Base-by-base conservation (phyloP, 2,329 filamentous ascomycete genomes). In the Scortechinia acanthostroma region DNA sequence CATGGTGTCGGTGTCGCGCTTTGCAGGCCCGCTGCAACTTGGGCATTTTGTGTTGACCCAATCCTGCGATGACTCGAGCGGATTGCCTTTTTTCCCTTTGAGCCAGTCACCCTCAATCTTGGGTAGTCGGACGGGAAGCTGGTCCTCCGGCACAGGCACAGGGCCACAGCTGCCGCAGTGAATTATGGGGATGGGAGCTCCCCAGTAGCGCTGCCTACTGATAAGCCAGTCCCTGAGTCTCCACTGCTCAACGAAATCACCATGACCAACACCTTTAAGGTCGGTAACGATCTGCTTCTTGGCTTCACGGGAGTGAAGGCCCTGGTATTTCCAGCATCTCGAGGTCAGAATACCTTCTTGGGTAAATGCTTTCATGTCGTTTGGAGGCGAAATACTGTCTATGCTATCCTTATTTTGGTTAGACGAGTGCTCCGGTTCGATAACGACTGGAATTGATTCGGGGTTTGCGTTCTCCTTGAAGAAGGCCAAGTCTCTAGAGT, bases 1-100 rank as follows among this genome's bases (percentile, higher is more conserved):
- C 80, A 85, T 83, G 1, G 80, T 85, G 55, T 85, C 80, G 4
- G 80, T 84, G 50, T 84, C 80, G 47, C 80, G 71, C 53, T 72
- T 76, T 14, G 79, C 80, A 22, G 68, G 58, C 1, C 65, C 61
- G 14, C 66, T 62, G 53, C 80, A 84, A 45, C 62, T 64, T 3
- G 80, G 80, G 55, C 80, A 84, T 5, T 62, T 53, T 3, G 71
- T 75, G 51, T 80, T 72, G 20, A 80, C 64, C 76, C 78, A 84
- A 16, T 74, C 67, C 45, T 74, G 62, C n/a, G 75, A 73, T 33
- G 71, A 66, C 48, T 76, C 75, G 6, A 84, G 64, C 2, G 78
- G 77, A 51, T 81, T 83, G 1, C 80, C 79, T 40, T 66, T 69
- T 49, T 73, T 76, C 0, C 73, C 74, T 50, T 70, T 68, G 42